Evolutionary conservation across 1,139 yeast species (phyloP).

Genomic region (Ogataea hybrid): DNA sequence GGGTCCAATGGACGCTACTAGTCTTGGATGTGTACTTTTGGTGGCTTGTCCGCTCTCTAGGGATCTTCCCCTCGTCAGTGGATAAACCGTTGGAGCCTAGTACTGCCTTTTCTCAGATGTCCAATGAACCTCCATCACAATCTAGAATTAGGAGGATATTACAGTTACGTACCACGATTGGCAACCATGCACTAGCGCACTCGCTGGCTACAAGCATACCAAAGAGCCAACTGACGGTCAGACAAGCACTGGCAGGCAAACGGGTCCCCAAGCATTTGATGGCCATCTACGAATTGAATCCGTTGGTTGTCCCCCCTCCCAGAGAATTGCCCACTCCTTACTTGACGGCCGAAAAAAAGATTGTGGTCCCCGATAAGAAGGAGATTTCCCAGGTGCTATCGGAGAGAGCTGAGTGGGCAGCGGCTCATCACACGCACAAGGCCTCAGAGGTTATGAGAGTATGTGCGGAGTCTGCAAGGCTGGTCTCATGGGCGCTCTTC

Average conservation of each 20-base stretch:
- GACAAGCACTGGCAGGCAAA: constrained; percentile 18
- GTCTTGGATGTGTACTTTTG: constrained; percentile 15
- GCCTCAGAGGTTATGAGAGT: constrained; percentile 43
- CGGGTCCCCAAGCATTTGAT: constrained; percentile 22
- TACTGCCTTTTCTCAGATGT: constrained; percentile 7
- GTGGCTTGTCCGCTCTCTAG: constrained; percentile 18
- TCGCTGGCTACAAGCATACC: constrained; percentile 24
- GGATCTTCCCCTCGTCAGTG: constrained; percentile 17
- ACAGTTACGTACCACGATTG: constrained; percentile 20
- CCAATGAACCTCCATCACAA: background rate
- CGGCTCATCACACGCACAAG: constrained; percentile 38
- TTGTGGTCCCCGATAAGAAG: constrained; percentile 38
- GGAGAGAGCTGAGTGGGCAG: constrained; percentile 39
- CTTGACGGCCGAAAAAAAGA: constrained; percentile 38
- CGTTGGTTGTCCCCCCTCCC: constrained; percentile 34
- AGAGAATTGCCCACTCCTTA: constrained; percentile 44
- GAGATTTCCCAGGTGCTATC: constrained; percentile 35
- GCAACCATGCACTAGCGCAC: constrained; percentile 20
- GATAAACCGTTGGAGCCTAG: constrained; percentile 5
- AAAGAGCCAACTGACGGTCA: constrained; percentile 16
- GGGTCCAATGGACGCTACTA: constrained; percentile 1
- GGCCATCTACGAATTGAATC: constrained; percentile 27
- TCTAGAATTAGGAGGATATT: background rate
- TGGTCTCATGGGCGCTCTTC: constrained; percentile 39
- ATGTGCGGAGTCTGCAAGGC: constrained; percentile 37